phyloP scores from a whole-genome alignment of 257 asterid species.

The Nicotiana knightiana region DNA sequence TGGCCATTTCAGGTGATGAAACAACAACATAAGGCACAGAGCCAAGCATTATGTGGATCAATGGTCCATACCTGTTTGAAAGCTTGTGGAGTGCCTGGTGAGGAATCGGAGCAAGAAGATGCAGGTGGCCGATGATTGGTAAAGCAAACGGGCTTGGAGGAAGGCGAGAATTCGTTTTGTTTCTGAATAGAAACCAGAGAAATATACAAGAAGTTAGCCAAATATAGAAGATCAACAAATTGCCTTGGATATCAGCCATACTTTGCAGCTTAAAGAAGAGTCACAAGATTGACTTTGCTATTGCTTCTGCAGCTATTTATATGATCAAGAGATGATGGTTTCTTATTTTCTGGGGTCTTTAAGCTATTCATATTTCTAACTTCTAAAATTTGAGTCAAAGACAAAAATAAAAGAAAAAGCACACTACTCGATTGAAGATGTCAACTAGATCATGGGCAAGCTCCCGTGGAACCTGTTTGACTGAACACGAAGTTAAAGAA shows the following conservation, averaged over 20 bases:
- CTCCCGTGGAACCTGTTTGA: too few relatives aligned
- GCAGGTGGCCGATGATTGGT: conserved; percentile 72
- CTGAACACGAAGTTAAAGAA: too few relatives aligned
- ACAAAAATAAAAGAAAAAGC: too few relatives aligned
- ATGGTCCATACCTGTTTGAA: conserved; percentile 41
- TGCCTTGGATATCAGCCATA: conserved; percentile 36
- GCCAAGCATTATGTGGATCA: conserved; percentile 50
- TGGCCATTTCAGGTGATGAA: conserved; percentile 57
- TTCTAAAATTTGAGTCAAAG: too few relatives aligned
- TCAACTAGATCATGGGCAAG: too few relatives aligned
- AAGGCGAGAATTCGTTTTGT: conserved; percentile 12
- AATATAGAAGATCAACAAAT: conserved; percentile 26
- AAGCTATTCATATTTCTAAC: too few relatives aligned
- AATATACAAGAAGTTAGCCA: conserved; percentile 34
- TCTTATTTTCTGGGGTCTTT: not conserved
- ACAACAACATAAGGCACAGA: conserved; percentile 56
- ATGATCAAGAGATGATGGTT: not conserved
- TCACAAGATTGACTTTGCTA: not conserved
- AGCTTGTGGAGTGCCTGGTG: conserved; percentile 71
- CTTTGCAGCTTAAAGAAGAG: not conserved
- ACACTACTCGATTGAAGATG: too few relatives aligned
- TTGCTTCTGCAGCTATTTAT: not conserved
- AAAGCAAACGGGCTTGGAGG: conserved; percentile 60
- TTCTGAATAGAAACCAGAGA: conserved; percentile 22
- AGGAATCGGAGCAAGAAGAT: conserved; percentile 61